A percentile compares a stretch with the other conserved stretches of the same genome.
Evolutionary conservation across 345 rosid species (phyloP).

Genomic region (Raphanus sativus): DNA sequence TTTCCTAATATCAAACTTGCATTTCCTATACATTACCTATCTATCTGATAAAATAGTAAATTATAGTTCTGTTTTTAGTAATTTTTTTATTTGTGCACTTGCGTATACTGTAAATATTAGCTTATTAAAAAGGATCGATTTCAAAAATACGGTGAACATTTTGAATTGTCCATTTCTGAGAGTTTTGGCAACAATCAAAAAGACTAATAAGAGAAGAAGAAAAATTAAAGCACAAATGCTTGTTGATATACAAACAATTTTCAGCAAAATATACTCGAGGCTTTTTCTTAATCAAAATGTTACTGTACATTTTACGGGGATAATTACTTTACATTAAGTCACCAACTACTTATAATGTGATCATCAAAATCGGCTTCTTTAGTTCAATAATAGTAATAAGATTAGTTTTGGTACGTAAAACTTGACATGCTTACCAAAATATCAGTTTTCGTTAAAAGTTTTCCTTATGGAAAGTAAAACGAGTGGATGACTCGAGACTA

Average conservation of each 20-base stretch:
- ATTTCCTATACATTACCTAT: neutral
- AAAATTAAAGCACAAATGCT: neutral
- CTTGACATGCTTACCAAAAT: neutral
- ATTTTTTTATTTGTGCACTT: neutral
- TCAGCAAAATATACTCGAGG: neutral
- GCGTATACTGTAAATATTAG: neutral
- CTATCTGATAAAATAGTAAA: no score
- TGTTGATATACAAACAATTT: neutral
- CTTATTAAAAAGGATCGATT: neutral
- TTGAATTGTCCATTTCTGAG: neutral
- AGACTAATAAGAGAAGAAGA: neutral
- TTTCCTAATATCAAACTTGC: neutral
- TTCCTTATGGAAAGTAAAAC: conserved; percentile 92
- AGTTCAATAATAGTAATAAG: neutral
- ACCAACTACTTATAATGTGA: conserved; percentile 27
- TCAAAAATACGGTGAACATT: neutral
- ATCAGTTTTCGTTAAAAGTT: conserved; percentile 53
- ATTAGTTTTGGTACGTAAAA: conserved; percentile 4
- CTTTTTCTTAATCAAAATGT: conserved; percentile 23
- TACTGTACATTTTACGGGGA: conserved; percentile 1
- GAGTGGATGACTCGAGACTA: conserved; percentile 68
- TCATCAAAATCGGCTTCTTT: conserved; percentile 18
- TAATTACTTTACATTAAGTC: conserved; percentile 21
- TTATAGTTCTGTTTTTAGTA: neutral
- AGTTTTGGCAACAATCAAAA: neutral